Conservation (phyloP, 2,329 filamentous ascomycete species). For the Rhynchosporium graminicola region DNA sequence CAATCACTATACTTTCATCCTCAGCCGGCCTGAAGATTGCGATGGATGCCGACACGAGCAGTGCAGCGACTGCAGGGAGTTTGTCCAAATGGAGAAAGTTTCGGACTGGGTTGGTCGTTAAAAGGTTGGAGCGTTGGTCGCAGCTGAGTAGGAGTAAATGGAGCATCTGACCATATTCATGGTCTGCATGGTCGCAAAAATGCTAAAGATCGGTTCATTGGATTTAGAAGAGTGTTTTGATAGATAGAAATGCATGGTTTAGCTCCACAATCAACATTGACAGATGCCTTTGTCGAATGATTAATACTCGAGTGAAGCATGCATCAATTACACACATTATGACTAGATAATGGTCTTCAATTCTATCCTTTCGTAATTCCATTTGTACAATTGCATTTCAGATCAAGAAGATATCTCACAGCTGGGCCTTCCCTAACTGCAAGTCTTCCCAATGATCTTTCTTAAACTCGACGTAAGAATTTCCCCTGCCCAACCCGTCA, state of each 20-base stretch:
- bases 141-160: no score
- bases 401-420: constrained; percentile 40
- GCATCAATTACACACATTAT: no score
- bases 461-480: constrained; percentile 60
- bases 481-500: constrained; percentile 55
- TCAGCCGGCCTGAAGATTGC: not conserved
- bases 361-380: no score
- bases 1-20: not conserved
- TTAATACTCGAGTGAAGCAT: no score
- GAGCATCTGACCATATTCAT: no score
- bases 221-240: no score
- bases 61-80: not conserved
- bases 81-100: not conserved
- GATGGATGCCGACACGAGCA: not conserved
- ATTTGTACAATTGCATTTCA: not conserved
- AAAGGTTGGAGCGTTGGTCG: not conserved
- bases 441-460: constrained; percentile 59
- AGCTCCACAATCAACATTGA: no score
- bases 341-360: no score
- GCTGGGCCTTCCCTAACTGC: constrained; percentile 46
- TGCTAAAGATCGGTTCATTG: no score
- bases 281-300: no score
- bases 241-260: no score
- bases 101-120: constrained; percentile 4
- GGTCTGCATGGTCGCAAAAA: no score